Base-by-base conservation (phyloP, 352 stramenopile species). In the Phytophthora aleatoria region DNA sequence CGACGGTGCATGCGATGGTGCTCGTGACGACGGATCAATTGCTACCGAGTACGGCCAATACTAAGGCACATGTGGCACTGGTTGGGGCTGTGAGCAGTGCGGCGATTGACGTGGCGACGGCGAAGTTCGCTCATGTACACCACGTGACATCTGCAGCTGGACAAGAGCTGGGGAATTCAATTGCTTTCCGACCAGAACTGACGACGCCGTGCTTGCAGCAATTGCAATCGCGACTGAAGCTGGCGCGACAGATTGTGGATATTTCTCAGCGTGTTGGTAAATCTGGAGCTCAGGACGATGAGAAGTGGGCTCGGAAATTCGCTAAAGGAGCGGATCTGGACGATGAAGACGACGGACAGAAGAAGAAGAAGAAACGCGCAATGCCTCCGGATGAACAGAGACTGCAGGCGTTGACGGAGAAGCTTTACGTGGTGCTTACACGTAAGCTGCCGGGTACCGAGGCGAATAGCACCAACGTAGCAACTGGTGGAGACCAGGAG, bases 21-120 rank as follows among this genome's bases (percentile, higher is more conserved):
- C 56, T 92, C 9, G 81, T 91, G 28, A 85, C 75, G 2, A 89
- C 76, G 3, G 82, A 90, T 53, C 80, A 90, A 50, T 79, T 90
- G 30, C 54, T 86, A 24, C 42, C 68, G 1, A 76, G 58, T 36
- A 58, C 67, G 8, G 55, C 71, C 1, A 74, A 58, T 42, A 15
- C 47, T 0, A 56, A 75, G 6, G 77, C 71, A 0, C 76, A 88
- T 51, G 69, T 82, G n/a, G 38, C 77, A 2, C 44, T 89, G 1
- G 53, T 87, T 24, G 70, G 65, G 33, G 44, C 47, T 47, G 51
- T 67, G 43, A 67, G 28, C 3, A 24, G 5, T 50, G 39, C 53
- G 20, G 50, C 62, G 3, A 53, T 12, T 12, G 42, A 69, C 24
- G 61, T 73, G 5, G 64, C 69, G 26, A 65, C 24, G 31, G 26